Percentiles rank a stretch among this genome's conserved stretches.
Evolutionary conservation across 169 alveolate species (phyloP).

Genomic region (Babesia bovis): DNA sequence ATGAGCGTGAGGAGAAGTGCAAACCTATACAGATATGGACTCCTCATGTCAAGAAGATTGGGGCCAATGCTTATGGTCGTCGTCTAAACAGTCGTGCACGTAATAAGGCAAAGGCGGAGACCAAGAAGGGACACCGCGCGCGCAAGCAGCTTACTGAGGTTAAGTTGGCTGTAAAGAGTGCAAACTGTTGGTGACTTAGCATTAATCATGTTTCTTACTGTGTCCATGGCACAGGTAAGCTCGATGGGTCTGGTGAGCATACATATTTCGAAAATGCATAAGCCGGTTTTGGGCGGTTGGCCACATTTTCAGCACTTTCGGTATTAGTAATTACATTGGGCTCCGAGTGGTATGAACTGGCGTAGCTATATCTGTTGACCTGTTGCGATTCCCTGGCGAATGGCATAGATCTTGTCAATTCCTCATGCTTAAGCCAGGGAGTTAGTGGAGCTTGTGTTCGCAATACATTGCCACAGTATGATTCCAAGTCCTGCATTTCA

Average conservation of each 20-base stretch:
- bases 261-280: slow-evolving; percentile 55
- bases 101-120: slow-evolving; percentile 61
- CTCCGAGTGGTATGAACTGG: too few relatives aligned
- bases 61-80: slow-evolving; percentile 52
- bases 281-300: not conserved
- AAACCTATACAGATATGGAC: slow-evolving; percentile 67
- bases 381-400: not conserved
- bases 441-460: not conserved
- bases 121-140: slow-evolving; percentile 47
- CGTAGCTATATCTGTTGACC: not conserved
- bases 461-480: not conserved
- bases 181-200: slow-evolving; percentile 24
- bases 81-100: slow-evolving; percentile 28
- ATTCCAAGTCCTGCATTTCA: not conserved
- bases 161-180: slow-evolving; percentile 31
- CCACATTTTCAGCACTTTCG: not conserved
- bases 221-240: slow-evolving; percentile 61
- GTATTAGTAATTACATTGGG: too few relatives aligned
- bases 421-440: not conserved
- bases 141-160: slow-evolving; percentile 54
- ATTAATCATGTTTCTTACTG: not conserved
- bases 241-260: slow-evolving; percentile 65
- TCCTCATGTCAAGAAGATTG: slow-evolving; percentile 62
- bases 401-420: not conserved
- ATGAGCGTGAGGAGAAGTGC: not conserved